phyloP scores from a whole-genome alignment of 768 basidiomycete genomes.

The Phlegmacium glaucopus region DNA sequence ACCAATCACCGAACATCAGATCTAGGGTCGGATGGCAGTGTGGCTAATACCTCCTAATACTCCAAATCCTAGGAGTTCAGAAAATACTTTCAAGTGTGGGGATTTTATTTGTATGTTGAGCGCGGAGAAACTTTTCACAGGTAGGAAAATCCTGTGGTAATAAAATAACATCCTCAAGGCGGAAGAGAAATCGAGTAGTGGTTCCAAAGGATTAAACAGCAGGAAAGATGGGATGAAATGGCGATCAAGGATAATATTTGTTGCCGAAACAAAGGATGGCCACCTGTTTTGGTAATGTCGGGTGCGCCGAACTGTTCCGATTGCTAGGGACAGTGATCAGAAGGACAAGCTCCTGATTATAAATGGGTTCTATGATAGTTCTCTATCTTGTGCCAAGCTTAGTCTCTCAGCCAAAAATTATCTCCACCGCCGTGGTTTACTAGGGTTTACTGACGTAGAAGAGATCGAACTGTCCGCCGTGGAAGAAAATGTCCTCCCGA shows the following conservation, averaged over 20 bases:
- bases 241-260: conserved; percentile 4
- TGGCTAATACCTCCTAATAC: conserved; percentile 24
- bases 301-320: conserved; percentile 36
- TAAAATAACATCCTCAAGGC: conserved; percentile 11
- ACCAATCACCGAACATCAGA: conserved; percentile 63
- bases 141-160: conserved; percentile 29
- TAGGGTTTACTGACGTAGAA: conserved; percentile 22
- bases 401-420: conserved; percentile 10
- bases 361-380: background rate
- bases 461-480: conserved; percentile 27
- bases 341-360: background rate
- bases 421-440: conserved; percentile 36
- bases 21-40: conserved; percentile 62
- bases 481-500: conserved; percentile 24
- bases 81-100: conserved; percentile 35
- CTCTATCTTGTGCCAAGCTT: background rate
- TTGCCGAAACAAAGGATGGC: background rate
- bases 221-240: background rate
- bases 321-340: conserved; percentile 24
- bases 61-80: conserved; percentile 42
- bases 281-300: conserved; percentile 11
- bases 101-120: conserved; percentile 39
- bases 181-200: conserved; percentile 2
- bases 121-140: conserved; percentile 35
- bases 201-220: background rate